A percentile compares a stretch with the other conserved stretches of the same genome.
These are phyloP conservation scores for Kalmusia sp. DNA, from an alignment of 2,329 filamentous ascomycete species.

Conservation along the genomic window DNA sequence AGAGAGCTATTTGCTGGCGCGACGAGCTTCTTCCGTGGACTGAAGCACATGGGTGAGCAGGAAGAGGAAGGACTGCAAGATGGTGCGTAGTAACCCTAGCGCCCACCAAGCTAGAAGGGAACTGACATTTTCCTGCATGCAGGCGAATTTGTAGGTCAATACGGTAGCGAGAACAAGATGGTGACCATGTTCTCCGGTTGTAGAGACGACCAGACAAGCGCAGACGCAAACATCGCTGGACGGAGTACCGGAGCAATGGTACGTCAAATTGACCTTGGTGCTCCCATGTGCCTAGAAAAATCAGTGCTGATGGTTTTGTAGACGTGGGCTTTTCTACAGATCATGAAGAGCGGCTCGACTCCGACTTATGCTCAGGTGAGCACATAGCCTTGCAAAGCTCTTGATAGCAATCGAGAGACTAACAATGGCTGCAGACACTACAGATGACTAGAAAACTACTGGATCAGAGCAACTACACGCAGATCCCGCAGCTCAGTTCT, in stretches of 20 bases:
- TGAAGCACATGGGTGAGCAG: conserved; percentile 55
- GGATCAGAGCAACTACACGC: conserved; percentile 49
- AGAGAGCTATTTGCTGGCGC: conserved; percentile 61
- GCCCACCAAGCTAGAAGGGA: too few species aligned
- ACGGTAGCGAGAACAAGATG: conserved; percentile 53
- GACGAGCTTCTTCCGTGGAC: conserved; percentile 60
- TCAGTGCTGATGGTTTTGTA: background rate
- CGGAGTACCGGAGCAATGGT: conserved; percentile 54
- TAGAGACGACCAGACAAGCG: conserved; percentile 59
- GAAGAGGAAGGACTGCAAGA: conserved; percentile 50
- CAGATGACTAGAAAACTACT: conserved; percentile 49
- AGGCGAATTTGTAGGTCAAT: conserved; percentile 51
- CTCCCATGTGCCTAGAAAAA: too few species aligned
- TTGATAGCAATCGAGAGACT: background rate
- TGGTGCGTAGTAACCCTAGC: conserved; percentile 21
- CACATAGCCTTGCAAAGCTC: background rate
- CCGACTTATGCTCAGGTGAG: conserved; percentile 51
- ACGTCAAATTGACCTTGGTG: background rate
- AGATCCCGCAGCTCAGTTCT: conserved; percentile 54
- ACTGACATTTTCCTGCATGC: background rate
- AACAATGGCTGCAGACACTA: conserved; percentile 34
- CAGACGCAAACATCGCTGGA: conserved; percentile 56
- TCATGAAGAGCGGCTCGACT: conserved; percentile 46
- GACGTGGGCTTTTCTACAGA: conserved; percentile 56
- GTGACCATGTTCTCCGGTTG: conserved; percentile 62